Conservation (phyloP, 768 basidiomycete species). For the Suillus fuscotomentosus region DNA sequence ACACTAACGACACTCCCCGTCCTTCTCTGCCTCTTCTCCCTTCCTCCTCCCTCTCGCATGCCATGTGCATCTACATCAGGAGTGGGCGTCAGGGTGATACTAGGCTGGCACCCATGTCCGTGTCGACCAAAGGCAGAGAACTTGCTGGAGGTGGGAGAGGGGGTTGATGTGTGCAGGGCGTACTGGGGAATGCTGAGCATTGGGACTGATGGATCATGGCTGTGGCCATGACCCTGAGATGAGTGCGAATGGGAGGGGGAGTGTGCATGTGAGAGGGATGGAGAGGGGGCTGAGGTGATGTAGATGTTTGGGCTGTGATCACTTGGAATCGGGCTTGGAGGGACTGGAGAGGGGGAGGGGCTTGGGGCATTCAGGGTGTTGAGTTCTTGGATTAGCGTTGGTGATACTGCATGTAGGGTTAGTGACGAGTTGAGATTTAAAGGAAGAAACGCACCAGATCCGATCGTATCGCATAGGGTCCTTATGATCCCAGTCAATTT, state of each 20-base stretch:
- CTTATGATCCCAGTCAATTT: constrained; percentile 58
- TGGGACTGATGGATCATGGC: constrained; percentile 23
- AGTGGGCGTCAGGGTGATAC: constrained; percentile 24
- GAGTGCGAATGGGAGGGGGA: constrained; percentile 16
- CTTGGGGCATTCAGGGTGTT: constrained; percentile 27
- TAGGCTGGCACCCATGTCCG: constrained; percentile 31
- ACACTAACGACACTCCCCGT: constrained; percentile 10
- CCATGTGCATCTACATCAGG: constrained; percentile 16
- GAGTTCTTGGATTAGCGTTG: constrained; percentile 23
- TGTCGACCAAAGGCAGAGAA: constrained; percentile 15
- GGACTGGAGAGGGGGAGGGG: constrained; percentile 25
- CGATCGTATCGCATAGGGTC: constrained; percentile 60
- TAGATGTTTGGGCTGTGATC: constrained; percentile 62
- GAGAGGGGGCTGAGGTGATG: constrained; percentile 61
- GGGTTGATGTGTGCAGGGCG: constrained; percentile 24
- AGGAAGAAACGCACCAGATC: constrained; percentile 42
- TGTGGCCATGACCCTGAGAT: neutral
- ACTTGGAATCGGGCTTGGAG: constrained; percentile 10
- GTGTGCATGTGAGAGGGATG: constrained; percentile 11
- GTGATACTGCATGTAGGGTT: constrained; percentile 13
- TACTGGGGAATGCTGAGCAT: constrained; percentile 29
- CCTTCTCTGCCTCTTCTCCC: constrained; percentile 24
- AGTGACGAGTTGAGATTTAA: neutral
- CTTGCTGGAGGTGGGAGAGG: constrained; percentile 28
- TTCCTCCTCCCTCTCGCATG: constrained; percentile 14